These are phyloP conservation scores for Hanseniaspora occidentalis DNA, from an alignment of 805 yeast species.

Conservation along the genomic window DNA sequence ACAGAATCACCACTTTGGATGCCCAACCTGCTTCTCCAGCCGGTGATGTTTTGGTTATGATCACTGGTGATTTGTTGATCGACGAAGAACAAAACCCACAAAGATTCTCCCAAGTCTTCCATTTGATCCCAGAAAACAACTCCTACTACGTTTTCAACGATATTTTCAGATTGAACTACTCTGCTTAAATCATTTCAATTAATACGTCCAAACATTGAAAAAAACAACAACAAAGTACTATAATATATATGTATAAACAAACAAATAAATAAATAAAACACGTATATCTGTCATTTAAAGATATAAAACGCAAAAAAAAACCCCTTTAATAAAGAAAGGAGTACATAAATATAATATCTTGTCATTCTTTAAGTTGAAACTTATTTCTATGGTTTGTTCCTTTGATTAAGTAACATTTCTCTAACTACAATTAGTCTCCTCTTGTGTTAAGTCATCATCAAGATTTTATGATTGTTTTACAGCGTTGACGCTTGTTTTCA, in stretches of 20 bases:
- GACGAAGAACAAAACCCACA: conserved; percentile 95
- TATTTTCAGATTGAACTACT: conserved; percentile 88
- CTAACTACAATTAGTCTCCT: too few relatives aligned
- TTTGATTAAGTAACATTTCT: too few relatives aligned
- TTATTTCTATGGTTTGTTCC: too few relatives aligned
- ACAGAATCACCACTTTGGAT: conserved; percentile 87
- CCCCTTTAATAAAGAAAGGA: too few relatives aligned
- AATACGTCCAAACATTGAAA: neutral
- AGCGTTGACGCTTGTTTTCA: too few relatives aligned
- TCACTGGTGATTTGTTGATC: conserved; percentile 81
- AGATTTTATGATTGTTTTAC: too few relatives aligned
- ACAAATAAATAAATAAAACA: neutral
- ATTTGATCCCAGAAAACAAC: conserved; percentile 82
- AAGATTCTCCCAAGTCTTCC: conserved; percentile 96
- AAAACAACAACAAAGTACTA: neutral
- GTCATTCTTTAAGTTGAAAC: too few relatives aligned
- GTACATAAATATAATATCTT: too few relatives aligned
- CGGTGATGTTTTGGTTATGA: conserved; percentile 92
- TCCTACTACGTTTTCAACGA: conserved; percentile 94
- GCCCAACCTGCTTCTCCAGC: conserved; percentile 95
- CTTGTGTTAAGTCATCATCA: too few relatives aligned
- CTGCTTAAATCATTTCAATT: conserved; percentile 27
- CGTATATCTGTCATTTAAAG: too few relatives aligned
- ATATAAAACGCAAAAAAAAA: too few relatives aligned
- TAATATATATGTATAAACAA: neutral